These are phyloP conservation scores for Passalora sequoiae DNA, from an alignment of 2,329 filamentous ascomycete genomes.

Conservation along the genomic window DNA sequence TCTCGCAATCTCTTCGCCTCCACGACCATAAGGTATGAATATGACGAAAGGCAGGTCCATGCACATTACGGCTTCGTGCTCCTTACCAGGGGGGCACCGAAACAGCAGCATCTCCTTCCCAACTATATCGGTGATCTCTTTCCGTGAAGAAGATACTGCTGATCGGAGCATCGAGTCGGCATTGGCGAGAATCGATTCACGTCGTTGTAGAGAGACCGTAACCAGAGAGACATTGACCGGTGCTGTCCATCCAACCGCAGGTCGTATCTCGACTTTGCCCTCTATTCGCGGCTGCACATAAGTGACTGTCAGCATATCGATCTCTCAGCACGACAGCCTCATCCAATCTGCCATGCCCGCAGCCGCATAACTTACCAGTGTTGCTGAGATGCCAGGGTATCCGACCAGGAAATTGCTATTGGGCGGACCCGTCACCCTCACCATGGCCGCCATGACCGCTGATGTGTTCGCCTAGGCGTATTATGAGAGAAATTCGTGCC, in stretches of 20 bases:
- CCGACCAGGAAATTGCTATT: slow-evolving; percentile 96
- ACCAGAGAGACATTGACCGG: slow-evolving; percentile 89
- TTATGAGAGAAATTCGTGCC: slow-evolving; percentile 11
- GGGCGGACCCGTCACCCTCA: slow-evolving; percentile 93
- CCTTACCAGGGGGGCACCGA: slow-evolving; percentile 74
- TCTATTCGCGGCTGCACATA: slow-evolving; percentile 77
- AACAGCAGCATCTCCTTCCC: slow-evolving; percentile 94
- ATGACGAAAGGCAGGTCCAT: slow-evolving; percentile 98
- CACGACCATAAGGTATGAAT: slow-evolving; percentile 91
- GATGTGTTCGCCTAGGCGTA: slow-evolving; percentile 10
- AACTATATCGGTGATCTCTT: slow-evolving; percentile 86
- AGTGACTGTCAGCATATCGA: slow-evolving; percentile 8
- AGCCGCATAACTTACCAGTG: slow-evolving; percentile 63
- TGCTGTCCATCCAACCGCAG: slow-evolving; percentile 75
- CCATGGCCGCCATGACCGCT: slow-evolving; percentile 59
- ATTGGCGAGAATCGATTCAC: slow-evolving; percentile 93
- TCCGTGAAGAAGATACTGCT: slow-evolving; percentile 73
- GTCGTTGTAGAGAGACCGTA: slow-evolving; percentile 85
- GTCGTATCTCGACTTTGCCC: slow-evolving; percentile 94
- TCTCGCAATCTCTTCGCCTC: slow-evolving; percentile 81
- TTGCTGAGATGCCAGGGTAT: slow-evolving; percentile 96
- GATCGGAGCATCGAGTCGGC: slow-evolving; percentile 92
- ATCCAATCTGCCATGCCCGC: not conserved
- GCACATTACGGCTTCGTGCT: slow-evolving; percentile 80
- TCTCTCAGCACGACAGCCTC: not conserved